Percentiles rank a stretch among this genome's conserved stretches.
phyloP scores from a whole-genome alignment of 208 protist genomes.

The Trypanosoma lewisi region DNA sequence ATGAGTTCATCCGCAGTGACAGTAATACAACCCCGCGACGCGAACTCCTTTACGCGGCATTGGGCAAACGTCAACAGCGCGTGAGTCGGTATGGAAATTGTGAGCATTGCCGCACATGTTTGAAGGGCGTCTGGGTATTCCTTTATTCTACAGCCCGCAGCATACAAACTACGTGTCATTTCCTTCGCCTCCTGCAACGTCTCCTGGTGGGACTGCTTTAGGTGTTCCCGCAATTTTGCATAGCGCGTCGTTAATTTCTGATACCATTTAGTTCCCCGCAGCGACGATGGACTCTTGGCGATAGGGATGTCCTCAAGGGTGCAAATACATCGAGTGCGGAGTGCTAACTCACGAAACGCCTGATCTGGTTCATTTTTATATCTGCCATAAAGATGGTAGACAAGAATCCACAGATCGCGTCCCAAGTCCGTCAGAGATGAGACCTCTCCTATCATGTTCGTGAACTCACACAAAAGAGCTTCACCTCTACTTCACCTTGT shows the following conservation, averaged over 20 bases:
- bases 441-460: neutral
- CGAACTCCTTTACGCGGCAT: conserved; percentile 32
- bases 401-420: conserved; percentile 61
- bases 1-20: conserved; percentile 46
- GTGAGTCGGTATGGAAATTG: conserved; percentile 43
- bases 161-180: conserved; percentile 63
- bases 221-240: conserved; percentile 19
- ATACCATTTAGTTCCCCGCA: conserved; percentile 53
- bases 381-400: conserved; percentile 60
- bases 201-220: conserved; percentile 23
- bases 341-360: conserved; percentile 49
- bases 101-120: conserved; percentile 68
- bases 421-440: conserved; percentile 45
- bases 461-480: neutral
- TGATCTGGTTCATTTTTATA: neutral
- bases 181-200: conserved; percentile 47
- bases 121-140: conserved; percentile 66
- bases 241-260: conserved; percentile 43
- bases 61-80: conserved; percentile 31
- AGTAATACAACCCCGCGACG: conserved; percentile 13
- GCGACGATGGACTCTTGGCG: conserved; percentile 6
- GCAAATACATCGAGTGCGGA: conserved; percentile 38
- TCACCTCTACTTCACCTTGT: too few species aligned
- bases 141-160: conserved; percentile 56
- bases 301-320: neutral